Evolutionary conservation across 2,329 filamentous ascomycete species (phyloP), one percentile per base, ranked within the genome.

Genomic region (Dothistroma pini): DNA sequence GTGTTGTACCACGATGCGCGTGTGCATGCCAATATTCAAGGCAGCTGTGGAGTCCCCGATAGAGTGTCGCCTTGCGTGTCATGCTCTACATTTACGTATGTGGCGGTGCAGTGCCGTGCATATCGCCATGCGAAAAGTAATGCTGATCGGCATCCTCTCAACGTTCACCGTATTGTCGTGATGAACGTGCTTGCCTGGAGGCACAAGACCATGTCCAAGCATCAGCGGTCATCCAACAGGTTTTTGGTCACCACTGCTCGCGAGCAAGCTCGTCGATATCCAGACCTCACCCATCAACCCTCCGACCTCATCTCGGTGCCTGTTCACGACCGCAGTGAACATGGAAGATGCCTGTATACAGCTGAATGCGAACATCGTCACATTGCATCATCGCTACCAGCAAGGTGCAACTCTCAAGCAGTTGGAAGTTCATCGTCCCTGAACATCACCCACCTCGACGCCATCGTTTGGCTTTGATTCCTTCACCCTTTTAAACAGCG

Each of bases 401-500:
- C 34, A 16, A 38, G 34, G 34, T 38, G 3, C 10, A 38, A 38
- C 10, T 38, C 34, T 38, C 34, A 38, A 38, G 9, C 25, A 29
- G 34, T 38, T 7, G 2, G 11, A 34, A 3, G 10, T 31, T 3
- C 16, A 16, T 32, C 14, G 53, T 9, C 34, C 6, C 6, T 31
- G 6, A 25, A 29, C 32, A 14, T 32, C 11, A n/a, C 14, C n/a
- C 9, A 48, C 14, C 16, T 47, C 35, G 2, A 16, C 41, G 16
- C 56, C 52, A 48, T 51, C n/a, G 22, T n/a, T n/a, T n/a, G n/a
- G n/a, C 31, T 32, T 53, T 16, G 29, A 41, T 41, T 41, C 10
- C 44, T 59, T 58, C 21, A 71, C 63, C 59, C 71, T 71, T 50
- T 71, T 66, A 32, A 61, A 66, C 71, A 89, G 80, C 1, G 90